A percentile compares a stretch with the other conserved stretches of the same genome.
Conservation (phyloP, 148 eudicot genomes). For the Diospyros kaki region DNA sequence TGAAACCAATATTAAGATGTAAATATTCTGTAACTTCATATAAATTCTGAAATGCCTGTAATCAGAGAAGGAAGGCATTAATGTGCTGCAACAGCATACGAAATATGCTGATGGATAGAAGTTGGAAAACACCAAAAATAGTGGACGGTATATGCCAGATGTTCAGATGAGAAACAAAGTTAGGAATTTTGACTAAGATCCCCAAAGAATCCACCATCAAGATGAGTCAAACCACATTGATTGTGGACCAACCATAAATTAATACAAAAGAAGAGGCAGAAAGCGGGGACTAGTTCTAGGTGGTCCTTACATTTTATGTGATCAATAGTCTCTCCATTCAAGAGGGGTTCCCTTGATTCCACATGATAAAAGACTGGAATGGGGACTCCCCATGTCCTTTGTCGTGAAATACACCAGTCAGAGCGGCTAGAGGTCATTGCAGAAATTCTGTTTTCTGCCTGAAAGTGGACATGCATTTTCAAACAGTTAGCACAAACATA, state of each 20-base stretch:
- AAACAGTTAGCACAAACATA: background rate
- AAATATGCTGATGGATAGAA: background rate
- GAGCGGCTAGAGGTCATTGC: constrained; percentile 93
- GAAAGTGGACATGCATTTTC: constrained; percentile 5
- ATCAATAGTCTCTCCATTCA: constrained; percentile 69
- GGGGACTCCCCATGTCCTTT: constrained; percentile 98
- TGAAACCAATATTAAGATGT: constrained; percentile 4
- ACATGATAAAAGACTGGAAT: constrained; percentile 96
- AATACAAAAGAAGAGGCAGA: background rate
- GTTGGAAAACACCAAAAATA: background rate
- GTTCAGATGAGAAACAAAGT: background rate
- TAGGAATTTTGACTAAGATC: background rate
- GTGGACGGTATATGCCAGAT: too few relatives aligned
- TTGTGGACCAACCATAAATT: background rate
- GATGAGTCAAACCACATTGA: background rate
- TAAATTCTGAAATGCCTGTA: background rate
- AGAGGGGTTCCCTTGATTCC: constrained; percentile 76
- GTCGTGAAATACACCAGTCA: constrained; percentile 99
- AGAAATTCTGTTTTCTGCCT: constrained; percentile 87
- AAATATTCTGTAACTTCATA: background rate
- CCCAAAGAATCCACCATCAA: background rate
- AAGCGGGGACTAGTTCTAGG: background rate
- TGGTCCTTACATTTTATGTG: constrained; percentile 69
- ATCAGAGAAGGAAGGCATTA: background rate
- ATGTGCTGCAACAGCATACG: background rate